Conservation (phyloP, 495 filamentous ascomycete genomes). For the Lasiosphaeria hispida region DNA sequence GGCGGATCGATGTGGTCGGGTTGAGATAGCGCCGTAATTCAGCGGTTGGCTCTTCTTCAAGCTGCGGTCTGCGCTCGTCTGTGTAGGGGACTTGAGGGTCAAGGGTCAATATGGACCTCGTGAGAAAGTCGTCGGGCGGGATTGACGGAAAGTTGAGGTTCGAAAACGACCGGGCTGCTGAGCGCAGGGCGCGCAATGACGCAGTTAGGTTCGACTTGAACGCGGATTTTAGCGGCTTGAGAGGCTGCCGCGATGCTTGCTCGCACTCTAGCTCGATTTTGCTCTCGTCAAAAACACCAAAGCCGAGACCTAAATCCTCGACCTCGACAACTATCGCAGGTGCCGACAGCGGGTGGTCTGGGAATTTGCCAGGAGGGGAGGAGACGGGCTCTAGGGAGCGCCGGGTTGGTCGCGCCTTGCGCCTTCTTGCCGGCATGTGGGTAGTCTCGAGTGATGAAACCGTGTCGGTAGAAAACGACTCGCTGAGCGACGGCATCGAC, state of each 20-base stretch:
- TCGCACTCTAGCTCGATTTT: conserved; percentile 32
- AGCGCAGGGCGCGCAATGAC: conserved; percentile 81
- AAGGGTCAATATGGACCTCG: conserved; percentile 77
- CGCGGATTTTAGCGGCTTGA: conserved; percentile 48
- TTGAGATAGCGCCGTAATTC: conserved; percentile 92
- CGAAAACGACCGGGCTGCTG: conserved; percentile 80
- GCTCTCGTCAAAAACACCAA: conserved; percentile 40
- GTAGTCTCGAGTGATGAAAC: conserved; percentile 43
- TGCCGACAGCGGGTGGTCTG: conserved; percentile 48
- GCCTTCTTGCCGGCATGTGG: conserved; percentile 33
- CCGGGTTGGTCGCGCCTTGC: conserved; percentile 37
- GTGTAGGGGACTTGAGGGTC: conserved; percentile 72
- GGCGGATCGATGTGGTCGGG: conserved; percentile 65
- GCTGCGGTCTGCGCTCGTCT: conserved; percentile 80
- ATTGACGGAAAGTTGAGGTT: conserved; percentile 69
- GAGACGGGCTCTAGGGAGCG: conserved; percentile 44
- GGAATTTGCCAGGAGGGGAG: conserved; percentile 37
- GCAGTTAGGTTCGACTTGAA: conserved; percentile 96
- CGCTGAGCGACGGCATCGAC: conserved; percentile 47
- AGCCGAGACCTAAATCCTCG: conserved; percentile 33
- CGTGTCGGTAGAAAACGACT: conserved; percentile 40
- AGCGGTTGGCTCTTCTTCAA: conserved; percentile 73
- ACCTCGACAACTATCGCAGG: conserved; percentile 34
- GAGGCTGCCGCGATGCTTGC: conserved; percentile 29
- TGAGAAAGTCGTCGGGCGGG: conserved; percentile 85